phyloP scores from a whole-genome alignment of 1,284 basidiomycete genomes.

The Malassezia furfur region DNA sequence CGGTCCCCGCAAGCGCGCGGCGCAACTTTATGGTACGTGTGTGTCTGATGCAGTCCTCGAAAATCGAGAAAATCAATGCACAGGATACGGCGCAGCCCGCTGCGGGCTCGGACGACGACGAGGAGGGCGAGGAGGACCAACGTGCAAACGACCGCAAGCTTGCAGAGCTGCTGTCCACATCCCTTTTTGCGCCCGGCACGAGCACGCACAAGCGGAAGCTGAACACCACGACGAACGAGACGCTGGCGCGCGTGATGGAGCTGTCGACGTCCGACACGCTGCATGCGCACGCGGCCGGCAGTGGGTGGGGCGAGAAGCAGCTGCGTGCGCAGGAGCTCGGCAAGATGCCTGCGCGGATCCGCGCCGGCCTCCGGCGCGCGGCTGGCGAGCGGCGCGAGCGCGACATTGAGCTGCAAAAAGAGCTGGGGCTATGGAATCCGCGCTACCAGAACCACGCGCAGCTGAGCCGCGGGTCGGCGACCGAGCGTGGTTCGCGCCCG shows the following conservation, averaged over 20 bases:
- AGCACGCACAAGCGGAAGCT: constrained; percentile 25
- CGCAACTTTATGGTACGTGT: constrained; percentile 17
- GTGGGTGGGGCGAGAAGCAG: constrained; percentile 36
- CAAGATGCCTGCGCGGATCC: constrained; percentile 34
- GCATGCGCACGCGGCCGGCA: constrained; percentile 1
- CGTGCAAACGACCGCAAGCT: constrained; percentile 40
- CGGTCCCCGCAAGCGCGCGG: background rate
- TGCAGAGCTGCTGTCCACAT: constrained; percentile 39
- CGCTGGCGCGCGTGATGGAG: constrained; percentile 35
- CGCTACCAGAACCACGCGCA: constrained; percentile 25
- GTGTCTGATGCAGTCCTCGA: constrained; percentile 13
- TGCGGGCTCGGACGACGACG: constrained; percentile 17
- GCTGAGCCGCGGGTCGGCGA: constrained; percentile 24
- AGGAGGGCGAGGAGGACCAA: constrained; percentile 33
- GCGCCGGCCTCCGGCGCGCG: constrained; percentile 31
- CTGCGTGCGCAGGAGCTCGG: constrained; percentile 31
- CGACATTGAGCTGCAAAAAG: constrained; percentile 37
- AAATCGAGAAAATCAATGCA: constrained; percentile 8
- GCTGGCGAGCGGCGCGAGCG: constrained; percentile 35
- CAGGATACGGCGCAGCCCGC: background rate
- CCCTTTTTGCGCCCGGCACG: constrained; percentile 40
- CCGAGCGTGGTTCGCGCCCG: constrained; percentile 25
- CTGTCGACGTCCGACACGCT: constrained; percentile 19
- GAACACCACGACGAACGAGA: constrained; percentile 29
- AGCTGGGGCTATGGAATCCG: constrained; percentile 42